Percentiles rank a stretch among this genome's conserved stretches.
phyloP scores from a whole-genome alignment of 1,284 basidiomycete genomes.

The Microbotryum violaceum region DNA sequence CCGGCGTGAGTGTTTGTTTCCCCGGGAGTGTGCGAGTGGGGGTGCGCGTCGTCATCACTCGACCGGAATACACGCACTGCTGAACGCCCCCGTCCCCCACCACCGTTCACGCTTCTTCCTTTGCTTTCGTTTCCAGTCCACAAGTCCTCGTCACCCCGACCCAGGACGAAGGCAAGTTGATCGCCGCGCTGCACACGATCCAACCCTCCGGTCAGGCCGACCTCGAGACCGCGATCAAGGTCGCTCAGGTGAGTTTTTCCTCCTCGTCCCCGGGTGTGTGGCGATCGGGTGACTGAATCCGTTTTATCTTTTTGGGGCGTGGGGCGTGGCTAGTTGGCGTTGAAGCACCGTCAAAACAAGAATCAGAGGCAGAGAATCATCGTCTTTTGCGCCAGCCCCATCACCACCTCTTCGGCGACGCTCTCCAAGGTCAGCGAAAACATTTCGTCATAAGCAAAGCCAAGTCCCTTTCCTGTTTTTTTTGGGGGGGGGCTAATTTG shows the following conservation, averaged over 20 bases:
- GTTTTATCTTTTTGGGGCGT: neutral
- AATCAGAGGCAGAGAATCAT: constrained; percentile 91
- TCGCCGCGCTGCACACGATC: constrained; percentile 66
- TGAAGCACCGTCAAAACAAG: constrained; percentile 98
- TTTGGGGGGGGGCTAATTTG: neutral
- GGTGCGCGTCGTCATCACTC: neutral
- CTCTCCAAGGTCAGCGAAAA: constrained; percentile 27
- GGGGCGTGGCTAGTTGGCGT: constrained; percentile 56
- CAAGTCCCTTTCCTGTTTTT: neutral
- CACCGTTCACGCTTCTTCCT: no score
- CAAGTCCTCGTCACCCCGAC: constrained; percentile 93
- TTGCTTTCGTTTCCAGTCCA: no score
- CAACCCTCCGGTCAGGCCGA: constrained; percentile 66
- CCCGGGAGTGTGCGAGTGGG: neutral
- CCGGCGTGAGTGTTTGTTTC: constrained; percentile 54
- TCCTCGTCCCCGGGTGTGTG: no score
- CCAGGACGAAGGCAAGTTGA: constrained; percentile 86
- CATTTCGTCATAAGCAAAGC: no score
- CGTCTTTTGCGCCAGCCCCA: constrained; percentile 83
- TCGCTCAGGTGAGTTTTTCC: constrained; percentile 80
- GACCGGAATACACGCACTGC: no score
- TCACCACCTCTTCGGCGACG: constrained; percentile 43
- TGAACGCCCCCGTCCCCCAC: no score
- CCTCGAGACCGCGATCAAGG: constrained; percentile 79
- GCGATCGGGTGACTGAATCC: neutral